Evolutionary conservation across 2,329 filamentous ascomycete genomes (phyloP).

Genomic region (Tolypocladium amazonense): DNA sequence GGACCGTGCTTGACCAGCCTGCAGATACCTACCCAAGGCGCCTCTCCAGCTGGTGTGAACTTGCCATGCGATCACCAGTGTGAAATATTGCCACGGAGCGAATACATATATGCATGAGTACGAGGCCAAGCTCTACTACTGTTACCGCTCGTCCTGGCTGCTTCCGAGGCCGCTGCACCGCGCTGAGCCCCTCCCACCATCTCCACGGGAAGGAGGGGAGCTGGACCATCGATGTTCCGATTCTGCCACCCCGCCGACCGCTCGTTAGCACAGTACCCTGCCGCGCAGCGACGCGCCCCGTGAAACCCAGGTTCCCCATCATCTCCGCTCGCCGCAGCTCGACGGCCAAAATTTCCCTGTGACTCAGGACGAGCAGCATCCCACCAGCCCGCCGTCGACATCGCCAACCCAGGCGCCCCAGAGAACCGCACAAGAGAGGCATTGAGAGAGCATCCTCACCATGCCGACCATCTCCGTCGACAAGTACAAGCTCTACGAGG

Average conservation of each 20-base stretch:
- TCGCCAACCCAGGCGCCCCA: not conserved
- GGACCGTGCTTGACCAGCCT: no score
- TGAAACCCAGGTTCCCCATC: slow-evolving; percentile 4
- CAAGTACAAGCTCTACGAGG: slow-evolving; percentile 92
- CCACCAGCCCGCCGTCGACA: slow-evolving; percentile 3
- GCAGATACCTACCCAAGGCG: no score
- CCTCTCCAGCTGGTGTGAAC: no score
- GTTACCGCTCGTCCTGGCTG: no score
- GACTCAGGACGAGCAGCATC: slow-evolving; percentile 19
- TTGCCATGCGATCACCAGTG: no score
- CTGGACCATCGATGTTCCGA: slow-evolving; percentile 21
- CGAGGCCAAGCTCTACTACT: no score
- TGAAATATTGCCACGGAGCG: no score
- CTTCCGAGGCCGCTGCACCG: not conserved
- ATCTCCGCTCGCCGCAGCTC: not conserved
- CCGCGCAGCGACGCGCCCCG: slow-evolving; percentile 10
- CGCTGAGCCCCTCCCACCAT: not conserved
- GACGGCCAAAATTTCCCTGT: slow-evolving; percentile 26
- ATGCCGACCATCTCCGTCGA: slow-evolving; percentile 98
- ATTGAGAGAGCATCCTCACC: slow-evolving; percentile 18
- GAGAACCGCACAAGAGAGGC: slow-evolving; percentile 4
- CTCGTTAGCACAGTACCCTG: not conserved
- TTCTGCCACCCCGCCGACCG: slow-evolving; percentile 2
- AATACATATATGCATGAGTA: no score
- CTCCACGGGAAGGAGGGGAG: not conserved